Percentiles rank a stretch among this genome's conserved stretches.
These are phyloP conservation scores for Starmerella stigmatis DNA, from an alignment of 805 yeast genomes.

Conservation along the genomic window DNA sequence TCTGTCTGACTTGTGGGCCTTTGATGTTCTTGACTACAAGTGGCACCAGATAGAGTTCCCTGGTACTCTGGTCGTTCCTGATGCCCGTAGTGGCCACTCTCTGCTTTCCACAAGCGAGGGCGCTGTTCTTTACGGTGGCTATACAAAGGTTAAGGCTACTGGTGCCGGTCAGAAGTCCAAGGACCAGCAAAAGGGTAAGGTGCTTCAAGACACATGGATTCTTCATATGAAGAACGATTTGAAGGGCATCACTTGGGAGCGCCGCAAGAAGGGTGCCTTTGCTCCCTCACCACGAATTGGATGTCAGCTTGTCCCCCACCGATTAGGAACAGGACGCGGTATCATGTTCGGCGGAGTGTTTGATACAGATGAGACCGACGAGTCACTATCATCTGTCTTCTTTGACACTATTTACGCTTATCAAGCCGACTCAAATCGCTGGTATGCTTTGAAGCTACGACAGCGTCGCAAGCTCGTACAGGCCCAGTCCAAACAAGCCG, in stretches of 20 bases:
- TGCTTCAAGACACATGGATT: slow-evolving; percentile 74
- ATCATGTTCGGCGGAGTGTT: slow-evolving; percentile 90
- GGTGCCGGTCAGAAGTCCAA: slow-evolving; percentile 31
- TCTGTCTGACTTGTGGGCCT: slow-evolving; percentile 79
- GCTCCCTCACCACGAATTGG: slow-evolving; percentile 94
- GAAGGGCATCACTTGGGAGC: slow-evolving; percentile 70
- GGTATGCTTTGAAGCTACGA: slow-evolving; percentile 65
- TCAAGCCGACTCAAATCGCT: slow-evolving; percentile 75
- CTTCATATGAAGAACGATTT: slow-evolving; percentile 80
- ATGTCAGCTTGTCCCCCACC: slow-evolving; percentile 72
- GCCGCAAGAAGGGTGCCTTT: slow-evolving; percentile 79
- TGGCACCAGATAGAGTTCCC: slow-evolving; percentile 90
- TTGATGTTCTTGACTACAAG: slow-evolving; percentile 77
- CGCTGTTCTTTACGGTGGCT: slow-evolving; percentile 83
- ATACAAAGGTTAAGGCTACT: slow-evolving; percentile 77
- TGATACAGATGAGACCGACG: slow-evolving; percentile 92
- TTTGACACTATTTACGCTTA: slow-evolving; percentile 72
- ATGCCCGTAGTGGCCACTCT: slow-evolving; percentile 89
- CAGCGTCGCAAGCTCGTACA: slow-evolving; percentile 38
- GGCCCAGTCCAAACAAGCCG: slow-evolving; percentile 33
- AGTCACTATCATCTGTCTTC: slow-evolving; percentile 72
- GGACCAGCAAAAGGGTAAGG: slow-evolving; percentile 84
- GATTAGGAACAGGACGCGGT: slow-evolving; percentile 62
- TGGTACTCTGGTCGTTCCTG: slow-evolving; percentile 68
- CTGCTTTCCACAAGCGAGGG: slow-evolving; percentile 70